Evolutionary conservation across 2,329 filamentous ascomycete genomes (phyloP).

Genomic region (Colletotrichum cereale): DNA sequence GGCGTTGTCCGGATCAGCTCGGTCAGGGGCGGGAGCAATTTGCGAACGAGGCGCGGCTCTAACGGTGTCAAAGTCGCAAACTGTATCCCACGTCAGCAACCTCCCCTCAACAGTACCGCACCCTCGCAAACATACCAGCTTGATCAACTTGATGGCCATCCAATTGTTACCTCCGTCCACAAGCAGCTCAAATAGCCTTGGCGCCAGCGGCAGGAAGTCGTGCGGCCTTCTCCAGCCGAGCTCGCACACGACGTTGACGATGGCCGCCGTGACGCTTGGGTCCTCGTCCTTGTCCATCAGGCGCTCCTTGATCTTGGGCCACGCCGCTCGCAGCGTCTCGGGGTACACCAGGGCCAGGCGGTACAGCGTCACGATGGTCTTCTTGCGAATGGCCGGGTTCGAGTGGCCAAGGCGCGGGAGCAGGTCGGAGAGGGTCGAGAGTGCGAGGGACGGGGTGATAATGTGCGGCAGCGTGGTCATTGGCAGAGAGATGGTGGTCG

Average conservation of each 20-base stretch:
- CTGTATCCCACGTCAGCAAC: conserved; percentile 56
- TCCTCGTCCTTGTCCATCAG: conserved; percentile 92
- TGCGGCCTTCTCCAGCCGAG: conserved; percentile 93
- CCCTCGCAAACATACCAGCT: conserved; percentile 72
- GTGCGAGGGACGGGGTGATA: conserved; percentile 90
- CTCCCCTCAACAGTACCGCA: not conserved
- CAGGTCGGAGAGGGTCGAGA: conserved; percentile 88
- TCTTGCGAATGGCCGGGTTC: conserved; percentile 88
- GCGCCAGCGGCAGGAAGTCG: conserved; percentile 93
- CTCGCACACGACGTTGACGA: conserved; percentile 97
- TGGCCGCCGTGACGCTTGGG: conserved; percentile 92
- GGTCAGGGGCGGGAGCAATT: conserved; percentile 89
- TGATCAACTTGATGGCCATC: conserved; percentile 99
- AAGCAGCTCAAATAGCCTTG: conserved; percentile 90
- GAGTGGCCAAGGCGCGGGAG: conserved; percentile 89
- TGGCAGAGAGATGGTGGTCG: conserved; percentile 85
- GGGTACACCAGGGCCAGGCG: conserved; percentile 95
- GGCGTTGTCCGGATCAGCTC: conserved; percentile 94
- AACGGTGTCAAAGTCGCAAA: conserved; percentile 95
- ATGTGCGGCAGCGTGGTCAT: conserved; percentile 93
- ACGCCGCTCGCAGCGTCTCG: conserved; percentile 89
- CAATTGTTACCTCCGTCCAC: conserved; percentile 97
- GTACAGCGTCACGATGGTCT: conserved; percentile 95
- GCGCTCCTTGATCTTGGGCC: conserved; percentile 97
- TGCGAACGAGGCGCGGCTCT: conserved; percentile 91